Evolutionary conservation across 768 basidiomycete species (phyloP), one percentile per base, ranked within the genome.

Genomic region (Suillus fuscotomentosus): DNA sequence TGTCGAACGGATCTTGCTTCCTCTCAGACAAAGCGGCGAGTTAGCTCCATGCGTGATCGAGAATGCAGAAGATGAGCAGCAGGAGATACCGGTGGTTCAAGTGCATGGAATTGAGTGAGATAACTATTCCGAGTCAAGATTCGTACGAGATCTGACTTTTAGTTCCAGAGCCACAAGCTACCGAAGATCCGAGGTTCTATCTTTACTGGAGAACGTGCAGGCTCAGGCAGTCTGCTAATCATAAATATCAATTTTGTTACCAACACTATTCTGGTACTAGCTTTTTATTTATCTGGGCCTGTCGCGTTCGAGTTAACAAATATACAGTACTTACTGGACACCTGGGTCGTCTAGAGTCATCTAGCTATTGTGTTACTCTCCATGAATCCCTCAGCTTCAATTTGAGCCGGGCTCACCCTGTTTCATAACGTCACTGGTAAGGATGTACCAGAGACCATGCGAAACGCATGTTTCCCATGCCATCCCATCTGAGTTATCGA

Each of bases 81-180:
- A 64, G 69, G 36, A 70, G 7, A 59, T 77, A 69, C 62, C 67
- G n/a, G 81, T 86, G 2, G 77, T 86, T n/a, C 86, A 87, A 73
- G 84, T 84, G 36, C 87, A 88, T 71, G 86, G 86, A 10, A 83
- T 87, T 34, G 86, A 86, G 83, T 83, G 42, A 60, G 80, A 66
- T 31, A 51, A 7, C 9, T 55, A 8, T 31, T 27, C n/a, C n/a
- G n/a, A n/a, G n/a, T n/a, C 45, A 3, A 10, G n/a, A 17, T 31
- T 38, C 3, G 9, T 66, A 70, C 4, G 20, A 22, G 71, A 69
- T 57, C 63, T 73, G n/a, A 22, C 66, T 67, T 60, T 22, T 10
- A 67, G 66, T 45, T 27, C n/a, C 62, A 79, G 78, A 14, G 53
- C 69, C 20, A 72, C 72, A 55, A 80, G 81, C 20, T 81, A 79